These are phyloP conservation scores for Beauveria caledonica DNA, from an alignment of 2,329 filamentous ascomycete species.

Conservation along the genomic window DNA sequence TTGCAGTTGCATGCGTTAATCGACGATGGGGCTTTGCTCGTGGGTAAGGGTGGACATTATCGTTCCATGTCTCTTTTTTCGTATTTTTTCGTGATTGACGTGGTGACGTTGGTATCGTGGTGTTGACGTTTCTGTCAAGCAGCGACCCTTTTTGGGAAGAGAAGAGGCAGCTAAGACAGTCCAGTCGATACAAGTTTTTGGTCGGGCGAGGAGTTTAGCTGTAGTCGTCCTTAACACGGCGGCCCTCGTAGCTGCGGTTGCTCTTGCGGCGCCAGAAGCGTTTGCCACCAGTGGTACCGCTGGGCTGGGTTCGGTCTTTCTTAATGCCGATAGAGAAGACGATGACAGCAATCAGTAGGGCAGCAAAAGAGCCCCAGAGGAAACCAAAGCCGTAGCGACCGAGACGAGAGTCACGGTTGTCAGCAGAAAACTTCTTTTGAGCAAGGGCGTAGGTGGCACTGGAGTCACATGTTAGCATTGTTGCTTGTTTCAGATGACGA, in stretches of 20 bases:
- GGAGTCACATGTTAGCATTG: neutral
- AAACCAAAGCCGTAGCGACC: conserved; percentile 67
- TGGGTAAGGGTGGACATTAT: conserved; percentile 1
- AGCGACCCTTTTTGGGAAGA: neutral
- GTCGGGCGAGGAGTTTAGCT: conserved; percentile 29
- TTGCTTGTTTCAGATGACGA: neutral
- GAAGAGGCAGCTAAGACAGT: too few relatives aligned
- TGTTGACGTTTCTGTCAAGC: neutral
- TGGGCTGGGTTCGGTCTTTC: conserved; percentile 24
- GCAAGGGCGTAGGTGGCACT: conserved; percentile 58
- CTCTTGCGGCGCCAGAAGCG: conserved; percentile 27
- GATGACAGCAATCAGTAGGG: conserved; percentile 56
- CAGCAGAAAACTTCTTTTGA: conserved; percentile 54
- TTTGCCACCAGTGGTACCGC: conserved; percentile 22
- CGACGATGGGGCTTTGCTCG: neutral
- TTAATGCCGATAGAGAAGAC: conserved; percentile 59
- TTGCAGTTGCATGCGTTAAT: neutral
- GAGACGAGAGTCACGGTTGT: conserved; percentile 48
- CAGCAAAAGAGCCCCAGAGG: conserved; percentile 63
- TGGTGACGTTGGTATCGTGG: neutral
- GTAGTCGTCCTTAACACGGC: conserved; percentile 64
- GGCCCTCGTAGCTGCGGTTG: conserved; percentile 35
- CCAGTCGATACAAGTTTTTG: neutral
- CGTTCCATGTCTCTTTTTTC: neutral
- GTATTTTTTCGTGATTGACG: neutral